Evolutionary conservation across 305 asterid genomes (phyloP).

Genomic region (Solanum hybrid): DNA sequence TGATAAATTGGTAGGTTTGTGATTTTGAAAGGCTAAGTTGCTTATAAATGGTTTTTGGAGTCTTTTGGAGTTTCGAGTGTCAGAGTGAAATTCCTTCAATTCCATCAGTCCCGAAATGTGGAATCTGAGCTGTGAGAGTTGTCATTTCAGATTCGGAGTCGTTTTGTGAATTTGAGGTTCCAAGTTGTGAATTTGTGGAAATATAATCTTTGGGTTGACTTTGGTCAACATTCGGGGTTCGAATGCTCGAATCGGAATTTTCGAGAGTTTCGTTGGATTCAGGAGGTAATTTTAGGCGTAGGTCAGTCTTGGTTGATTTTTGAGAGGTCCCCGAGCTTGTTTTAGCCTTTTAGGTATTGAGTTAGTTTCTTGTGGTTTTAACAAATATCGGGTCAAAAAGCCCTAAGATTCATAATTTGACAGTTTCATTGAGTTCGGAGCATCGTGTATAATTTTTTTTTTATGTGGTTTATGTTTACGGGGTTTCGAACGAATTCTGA

Average conservation of each 20-base stretch:
- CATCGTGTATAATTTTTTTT: not conserved
- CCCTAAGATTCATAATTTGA: too few relatives aligned
- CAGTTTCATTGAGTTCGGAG: not conserved
- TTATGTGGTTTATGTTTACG: too few relatives aligned
- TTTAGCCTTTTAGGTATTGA: not conserved
- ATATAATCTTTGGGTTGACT: not conserved
- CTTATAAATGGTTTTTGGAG: not conserved
- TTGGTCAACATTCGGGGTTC: not conserved
- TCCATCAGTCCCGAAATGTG: not conserved
- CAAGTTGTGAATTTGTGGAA: not conserved
- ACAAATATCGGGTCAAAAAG: too few relatives aligned
- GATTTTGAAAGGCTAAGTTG: not conserved
- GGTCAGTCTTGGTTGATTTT: not conserved
- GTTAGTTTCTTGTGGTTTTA: too few relatives aligned
- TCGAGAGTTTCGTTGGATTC: not conserved
- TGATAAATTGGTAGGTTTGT: not conserved
- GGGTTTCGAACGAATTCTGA: too few relatives aligned
- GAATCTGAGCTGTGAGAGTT: too few relatives aligned
- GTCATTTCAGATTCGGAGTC: too few relatives aligned
- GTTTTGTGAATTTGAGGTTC: not conserved
- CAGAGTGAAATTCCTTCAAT: not conserved
- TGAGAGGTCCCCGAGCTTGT: not conserved
- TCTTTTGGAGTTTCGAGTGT: not conserved
- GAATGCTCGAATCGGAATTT: not conserved
- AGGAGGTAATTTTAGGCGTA: not conserved